Evolutionary conservation across 495 filamentous ascomycete genomes (phyloP).

Genomic region (Penicillium arizonense): DNA sequence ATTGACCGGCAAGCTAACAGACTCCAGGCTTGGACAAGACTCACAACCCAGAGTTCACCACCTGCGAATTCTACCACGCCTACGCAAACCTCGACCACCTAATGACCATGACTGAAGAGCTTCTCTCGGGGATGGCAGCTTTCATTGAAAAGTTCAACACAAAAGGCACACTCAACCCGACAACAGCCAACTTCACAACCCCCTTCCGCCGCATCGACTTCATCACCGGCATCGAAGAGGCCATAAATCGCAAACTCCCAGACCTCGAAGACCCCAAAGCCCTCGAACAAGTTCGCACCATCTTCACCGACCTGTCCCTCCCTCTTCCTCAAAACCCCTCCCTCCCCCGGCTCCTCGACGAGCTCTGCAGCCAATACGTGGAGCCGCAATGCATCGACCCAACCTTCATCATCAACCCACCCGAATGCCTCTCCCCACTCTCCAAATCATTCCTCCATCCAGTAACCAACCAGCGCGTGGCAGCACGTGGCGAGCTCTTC

Average conservation of each 20-base stretch:
- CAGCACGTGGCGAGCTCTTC: constrained; percentile 87
- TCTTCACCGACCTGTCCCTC: constrained; percentile 58
- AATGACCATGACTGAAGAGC: constrained; percentile 67
- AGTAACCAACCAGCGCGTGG: constrained; percentile 61
- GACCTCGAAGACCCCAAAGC: constrained; percentile 59
- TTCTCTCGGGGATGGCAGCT: constrained; percentile 58
- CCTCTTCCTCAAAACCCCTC: constrained; percentile 52
- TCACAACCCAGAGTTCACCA: constrained; percentile 96
- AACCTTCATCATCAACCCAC: constrained; percentile 90
- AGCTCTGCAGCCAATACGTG: constrained; percentile 71
- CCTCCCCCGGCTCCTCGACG: constrained; percentile 81
- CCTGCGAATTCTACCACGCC: constrained; percentile 92
- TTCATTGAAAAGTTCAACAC: constrained; percentile 51
- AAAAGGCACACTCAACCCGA: constrained; percentile 45
- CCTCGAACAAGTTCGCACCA: constrained; percentile 47
- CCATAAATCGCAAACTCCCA: constrained; percentile 63
- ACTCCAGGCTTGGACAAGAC: constrained; percentile 70
- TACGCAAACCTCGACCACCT: constrained; percentile 78
- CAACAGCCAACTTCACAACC: constrained; percentile 56
- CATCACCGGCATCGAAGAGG: constrained; percentile 70
- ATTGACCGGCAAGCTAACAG: not conserved
- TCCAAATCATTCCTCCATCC: constrained; percentile 75
- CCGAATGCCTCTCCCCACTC: constrained; percentile 86
- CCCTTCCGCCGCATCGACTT: constrained; percentile 74
- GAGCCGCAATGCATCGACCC: constrained; percentile 69